Base-by-base conservation (phyloP, 1,139 yeast genomes). In the Hyphopichia burtonii region DNA sequence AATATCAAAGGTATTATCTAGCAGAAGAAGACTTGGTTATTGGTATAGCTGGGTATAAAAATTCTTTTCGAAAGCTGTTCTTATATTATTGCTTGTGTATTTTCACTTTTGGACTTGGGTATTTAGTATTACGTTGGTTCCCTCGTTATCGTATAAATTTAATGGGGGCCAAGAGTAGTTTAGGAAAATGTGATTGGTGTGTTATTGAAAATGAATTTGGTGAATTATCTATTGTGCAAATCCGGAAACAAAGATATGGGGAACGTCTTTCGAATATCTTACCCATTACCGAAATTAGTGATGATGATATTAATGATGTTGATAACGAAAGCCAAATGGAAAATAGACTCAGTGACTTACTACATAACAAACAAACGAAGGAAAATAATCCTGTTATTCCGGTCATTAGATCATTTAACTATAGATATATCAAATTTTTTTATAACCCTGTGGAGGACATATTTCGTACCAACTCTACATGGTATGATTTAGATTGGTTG, bases 11-110 rank as follows among this genome's bases (percentile, higher is more conserved):
- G 41, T 89, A 86, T 59, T 93, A 93, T 61, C 79, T 94, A 48
- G 93, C 96, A 0, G 98, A 94, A 61, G 99, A 93, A 58, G 99
- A 93, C 65, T 69, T 93, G 56, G 93, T 91, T 16, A 78, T 94
- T 45, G 96, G 96, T 47, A 86, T 93, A 50, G 98, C 97, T 0
- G 99, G 98, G 3, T 93, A 87, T 60, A 67, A 66, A 42, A 78
- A 83, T 18, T 78, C 83, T 19, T 58, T 58, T 40, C 45, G 73
- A 51, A 80, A 82, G 44, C 56, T 65, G 7, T 37, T 66, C 0
- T 22, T 77, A 0, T 90, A 85, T 59, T 75, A 78, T 45, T 12
- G 76, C 0, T 45, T 86, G 2, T 85, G 91, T 50, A 46, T 78
- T 1, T 37, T 66, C 6, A 81, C 96, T 0, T 57, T 79, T 3